Percentiles rank a stretch among this genome's conserved stretches.
These are phyloP conservation scores for Elaeis guineensis DNA, from an alignment of 176 grass and related monocot species.

Conservation along the genomic window DNA sequence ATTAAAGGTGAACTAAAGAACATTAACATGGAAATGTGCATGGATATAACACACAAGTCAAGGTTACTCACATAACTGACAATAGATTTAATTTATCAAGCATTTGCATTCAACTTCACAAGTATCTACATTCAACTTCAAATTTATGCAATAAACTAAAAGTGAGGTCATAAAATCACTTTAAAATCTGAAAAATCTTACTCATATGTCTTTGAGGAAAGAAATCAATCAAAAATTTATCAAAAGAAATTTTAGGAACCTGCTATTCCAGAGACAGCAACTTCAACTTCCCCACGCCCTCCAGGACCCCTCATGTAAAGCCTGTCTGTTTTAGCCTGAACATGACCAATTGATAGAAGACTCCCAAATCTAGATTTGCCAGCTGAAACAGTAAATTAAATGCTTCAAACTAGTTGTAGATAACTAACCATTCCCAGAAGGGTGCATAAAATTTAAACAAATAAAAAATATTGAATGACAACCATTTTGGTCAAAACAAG, in stretches of 20 bases:
- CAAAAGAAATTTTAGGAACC: slow-evolving; percentile 23
- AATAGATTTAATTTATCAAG: too few species aligned
- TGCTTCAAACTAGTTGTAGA: neutral
- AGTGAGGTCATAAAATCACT: neutral
- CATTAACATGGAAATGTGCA: too few species aligned
- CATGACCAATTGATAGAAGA: slow-evolving; percentile 63
- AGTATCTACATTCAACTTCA: too few species aligned
- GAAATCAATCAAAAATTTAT: neutral
- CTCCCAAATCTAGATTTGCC: slow-evolving; percentile 73
- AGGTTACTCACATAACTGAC: too few species aligned
- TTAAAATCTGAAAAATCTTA: slow-evolving; percentile 7
- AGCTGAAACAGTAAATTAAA: slow-evolving; percentile 32
- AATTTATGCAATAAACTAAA: too few species aligned
- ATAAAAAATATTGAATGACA: too few species aligned
- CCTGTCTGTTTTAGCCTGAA: slow-evolving; percentile 54
- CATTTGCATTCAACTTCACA: too few species aligned
- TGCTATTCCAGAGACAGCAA: slow-evolving; percentile 84
- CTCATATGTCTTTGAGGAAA: neutral
- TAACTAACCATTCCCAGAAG: neutral
- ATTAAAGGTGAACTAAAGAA: too few species aligned
- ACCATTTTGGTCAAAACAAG: too few species aligned
- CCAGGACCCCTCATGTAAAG: slow-evolving; percentile 90
- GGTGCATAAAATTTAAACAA: neutral
- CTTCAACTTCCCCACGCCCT: slow-evolving; percentile 96
- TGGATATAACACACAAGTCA: too few species aligned